Base-by-base conservation (phyloP, 2,329 filamentous ascomycete genomes). In the Pseudogymnoascus sp. region DNA sequence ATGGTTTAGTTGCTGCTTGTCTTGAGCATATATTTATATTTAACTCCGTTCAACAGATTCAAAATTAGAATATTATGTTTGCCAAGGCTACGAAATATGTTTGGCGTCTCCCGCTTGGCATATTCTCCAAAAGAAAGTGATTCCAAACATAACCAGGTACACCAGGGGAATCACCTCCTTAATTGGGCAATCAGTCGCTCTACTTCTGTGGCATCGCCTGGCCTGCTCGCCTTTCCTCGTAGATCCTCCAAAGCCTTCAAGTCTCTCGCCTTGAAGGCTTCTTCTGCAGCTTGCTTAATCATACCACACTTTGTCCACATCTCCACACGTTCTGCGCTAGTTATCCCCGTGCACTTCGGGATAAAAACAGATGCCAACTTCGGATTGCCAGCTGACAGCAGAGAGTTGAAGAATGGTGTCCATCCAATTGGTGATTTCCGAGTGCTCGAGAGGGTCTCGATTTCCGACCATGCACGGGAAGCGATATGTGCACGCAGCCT, bases 261-360 rank as follows among this genome's bases (percentile, higher is more conserved):
- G 73, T 99, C 90, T 76, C 90, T 96, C 65, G 84, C 82, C 78
- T 87, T 91, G 65, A 92, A 83, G 2, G 95, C 93, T 78, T 98
- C 95, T 77, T 98, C 93, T 3, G 90, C 95, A 2, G 95, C 95
- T 77, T 91, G 92, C 28, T 89, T 84, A 51, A 92, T 81, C 86
- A 96, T 85, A 16, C 93, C 93, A 75, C 95, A 98, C 78, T 96
- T 96, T 71, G 96, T 87, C 83, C 93, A 99, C 93, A 99, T 97
- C 69, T 89, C 85, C 63, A 96, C 88, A 3, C 89, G 2, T 85
- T 82, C 0, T 84, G 80, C 51, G 87, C 83, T 57, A 96, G 75
- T 23, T 62, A 63, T 4, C 63, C 81, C 81, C 14, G 87, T 88
- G 78, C 93, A 97, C 76, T 98, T 98, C 2, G 91, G 87, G 62